Percentiles rank a stretch among this genome's conserved stretches.
phyloP scores from a whole-genome alignment of 2,329 filamentous ascomycete species.

The Neocucurbitaria cava region DNA sequence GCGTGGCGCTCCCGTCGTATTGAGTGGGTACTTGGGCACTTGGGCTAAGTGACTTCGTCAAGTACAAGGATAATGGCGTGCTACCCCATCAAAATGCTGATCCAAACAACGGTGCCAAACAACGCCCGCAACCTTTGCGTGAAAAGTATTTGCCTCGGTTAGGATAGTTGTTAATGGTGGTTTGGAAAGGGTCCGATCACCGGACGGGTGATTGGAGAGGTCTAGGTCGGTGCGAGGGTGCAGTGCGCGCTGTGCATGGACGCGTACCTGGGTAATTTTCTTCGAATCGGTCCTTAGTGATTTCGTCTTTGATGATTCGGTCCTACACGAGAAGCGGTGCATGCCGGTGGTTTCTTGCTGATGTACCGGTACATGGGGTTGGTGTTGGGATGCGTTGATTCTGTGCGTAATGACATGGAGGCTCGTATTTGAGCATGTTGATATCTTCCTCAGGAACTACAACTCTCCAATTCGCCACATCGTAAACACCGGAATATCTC shows the following conservation, averaged over 20 bases:
- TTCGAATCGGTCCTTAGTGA: background rate
- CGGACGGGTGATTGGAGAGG: slow-evolving; percentile 2
- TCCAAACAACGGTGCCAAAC: slow-evolving; percentile 2
- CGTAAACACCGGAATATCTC: background rate
- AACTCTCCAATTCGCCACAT: background rate
- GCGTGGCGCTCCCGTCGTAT: background rate
- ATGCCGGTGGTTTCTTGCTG: background rate
- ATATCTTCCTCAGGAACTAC: background rate
- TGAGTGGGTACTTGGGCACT: background rate
- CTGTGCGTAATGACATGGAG: background rate
- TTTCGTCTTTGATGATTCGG: background rate
- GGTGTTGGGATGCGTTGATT: too few relatives aligned
- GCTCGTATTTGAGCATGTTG: background rate
- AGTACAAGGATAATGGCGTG: slow-evolving; percentile 32
- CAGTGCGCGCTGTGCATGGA: background rate
- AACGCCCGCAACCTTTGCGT: background rate
- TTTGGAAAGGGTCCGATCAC: slow-evolving; percentile 1
- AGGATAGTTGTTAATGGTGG: background rate
- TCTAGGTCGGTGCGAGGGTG: background rate
- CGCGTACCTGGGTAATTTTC: background rate
- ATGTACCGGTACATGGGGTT: too few relatives aligned
- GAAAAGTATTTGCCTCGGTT: background rate
- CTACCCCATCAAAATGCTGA: slow-evolving; percentile 24
- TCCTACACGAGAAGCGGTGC: background rate
- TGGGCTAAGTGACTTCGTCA: slow-evolving; percentile 27